phyloP scores from a whole-genome alignment of 2,329 filamentous ascomycete species.

The Hypocrella siamensis region DNA sequence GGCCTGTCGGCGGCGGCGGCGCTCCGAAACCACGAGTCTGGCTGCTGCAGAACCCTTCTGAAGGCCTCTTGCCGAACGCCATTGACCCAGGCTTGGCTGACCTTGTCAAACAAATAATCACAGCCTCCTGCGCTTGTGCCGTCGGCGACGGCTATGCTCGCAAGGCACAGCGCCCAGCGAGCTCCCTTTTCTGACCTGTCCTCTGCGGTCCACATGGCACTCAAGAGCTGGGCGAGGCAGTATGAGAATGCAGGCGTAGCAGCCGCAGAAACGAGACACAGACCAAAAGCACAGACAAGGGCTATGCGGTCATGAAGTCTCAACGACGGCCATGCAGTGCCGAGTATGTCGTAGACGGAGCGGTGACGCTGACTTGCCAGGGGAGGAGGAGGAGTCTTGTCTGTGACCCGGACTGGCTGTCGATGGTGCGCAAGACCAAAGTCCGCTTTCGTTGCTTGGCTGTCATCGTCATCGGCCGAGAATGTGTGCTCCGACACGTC shows the following conservation, averaged over 20 bases:
- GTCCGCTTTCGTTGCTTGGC: no score
- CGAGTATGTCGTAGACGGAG: slow-evolving; percentile 10
- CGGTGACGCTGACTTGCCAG: no score
- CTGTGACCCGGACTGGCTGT: no score
- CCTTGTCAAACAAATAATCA: slow-evolving; percentile 56
- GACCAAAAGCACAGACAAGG: slow-evolving; percentile 44
- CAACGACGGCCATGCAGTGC: slow-evolving; percentile 56
- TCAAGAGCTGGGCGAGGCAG: slow-evolving; percentile 56
- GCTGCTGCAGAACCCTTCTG: slow-evolving; percentile 56
- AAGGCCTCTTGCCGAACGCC: slow-evolving; percentile 52
- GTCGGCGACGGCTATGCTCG: slow-evolving; percentile 52
- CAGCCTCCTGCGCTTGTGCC: slow-evolving; percentile 48
- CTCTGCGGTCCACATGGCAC: slow-evolving; percentile 45
- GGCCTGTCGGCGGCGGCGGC: slow-evolving; percentile 49
- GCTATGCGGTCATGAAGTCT: slow-evolving; percentile 30
- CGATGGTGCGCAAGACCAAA: no score
- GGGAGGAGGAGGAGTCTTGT: no score
- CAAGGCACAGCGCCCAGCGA: slow-evolving; percentile 54
- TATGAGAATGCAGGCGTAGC: slow-evolving; percentile 63
- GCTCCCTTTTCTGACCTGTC: slow-evolving; percentile 34
- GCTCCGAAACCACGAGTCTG: slow-evolving; percentile 62
- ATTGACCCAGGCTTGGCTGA: slow-evolving; percentile 65
- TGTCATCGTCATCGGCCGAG: no score
- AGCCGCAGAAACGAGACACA: slow-evolving; percentile 47
- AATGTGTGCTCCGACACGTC: no score